Evolutionary conservation across 2,329 filamentous ascomycete species (phyloP), one percentile per base, ranked within the genome.

Genomic region (Arthroderma uncinatum): DNA sequence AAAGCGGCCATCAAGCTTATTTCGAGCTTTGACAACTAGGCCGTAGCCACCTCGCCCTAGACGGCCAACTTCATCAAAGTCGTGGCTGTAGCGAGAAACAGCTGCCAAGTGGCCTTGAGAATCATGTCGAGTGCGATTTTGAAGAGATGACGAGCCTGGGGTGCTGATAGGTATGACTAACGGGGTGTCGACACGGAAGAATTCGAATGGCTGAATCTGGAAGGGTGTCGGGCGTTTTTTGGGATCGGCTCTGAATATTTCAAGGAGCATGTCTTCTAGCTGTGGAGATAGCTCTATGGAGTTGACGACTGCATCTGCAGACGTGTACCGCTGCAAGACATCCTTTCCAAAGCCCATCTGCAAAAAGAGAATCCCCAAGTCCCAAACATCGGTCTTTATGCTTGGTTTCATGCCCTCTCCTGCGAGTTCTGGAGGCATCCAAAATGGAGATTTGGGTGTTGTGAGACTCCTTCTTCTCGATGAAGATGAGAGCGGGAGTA

Each of bases 21-120:
- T 95, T 33, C 92, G 82, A 2, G 92, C 92, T 70, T 95, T 94
- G 57, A 97, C 89, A 21, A 98, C 93, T 72, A 96, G 89, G 4
- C 93, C 93, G 72, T 95, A 98, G 0, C 92, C 93, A 44, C 93
- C 93, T 69, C 92, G 94, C 2, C 93, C 93, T 10, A 98, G 78
- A 3, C 87, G 82, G 12, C 89, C 89, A 66, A 93, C 85, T 71
- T 97, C 91, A 16, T 91, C 84, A 71, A 95, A 98, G 64, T 97
- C 93, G 65, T 87, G 87, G 9, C 80, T 81, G 67, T 95, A 98
- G 60, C 92, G 82, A 1, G 89, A 94, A 47, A 82, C 77, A 2
- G 77, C 68, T 1, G 73, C 73, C 12, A 75, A 72, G 14, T 77
- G 76, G 54, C 73, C 78, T 63, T 78, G 78, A 1, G 86, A 89